Evolutionary conservation across 352 stramenopile genomes (phyloP).

Genomic region (Globisporangium barbulae): DNA sequence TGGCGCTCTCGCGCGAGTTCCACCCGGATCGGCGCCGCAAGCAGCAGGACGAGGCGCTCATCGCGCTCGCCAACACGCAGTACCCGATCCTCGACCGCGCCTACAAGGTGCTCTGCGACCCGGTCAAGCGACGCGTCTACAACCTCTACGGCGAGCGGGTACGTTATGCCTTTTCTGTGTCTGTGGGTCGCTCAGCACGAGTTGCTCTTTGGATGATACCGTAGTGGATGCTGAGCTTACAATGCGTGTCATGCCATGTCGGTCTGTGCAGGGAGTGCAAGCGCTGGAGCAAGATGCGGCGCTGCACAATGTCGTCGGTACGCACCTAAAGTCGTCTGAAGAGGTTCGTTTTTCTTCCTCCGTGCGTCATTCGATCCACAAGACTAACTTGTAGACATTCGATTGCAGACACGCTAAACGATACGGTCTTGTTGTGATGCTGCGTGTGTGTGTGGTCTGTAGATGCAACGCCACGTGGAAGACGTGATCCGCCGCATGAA

Average conservation of each 20-base stretch:
- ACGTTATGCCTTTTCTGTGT: neutral
- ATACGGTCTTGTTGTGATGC: neutral
- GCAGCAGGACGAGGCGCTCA: slow-evolving; percentile 40
- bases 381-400: neutral
- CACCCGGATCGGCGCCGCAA: slow-evolving; percentile 73
- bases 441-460: neutral
- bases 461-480: slow-evolving; percentile 55
- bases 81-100: slow-evolving; percentile 77
- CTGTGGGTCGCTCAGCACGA: slow-evolving; percentile 1
- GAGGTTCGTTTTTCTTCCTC: slow-evolving; percentile 18
- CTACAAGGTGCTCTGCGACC: slow-evolving; percentile 80
- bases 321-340: slow-evolving; percentile 44
- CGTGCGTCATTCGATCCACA: neutral
- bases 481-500: slow-evolving; percentile 58
- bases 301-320: slow-evolving; percentile 31
- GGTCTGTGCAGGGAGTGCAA: slow-evolving; percentile 33
- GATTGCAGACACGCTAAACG: neutral
- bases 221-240: neutral
- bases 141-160: slow-evolving; percentile 75
- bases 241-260: neutral
- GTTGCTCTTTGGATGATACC: neutral
- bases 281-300: slow-evolving; percentile 60
- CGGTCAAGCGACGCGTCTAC: slow-evolving; percentile 63
- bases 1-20: slow-evolving; percentile 76
- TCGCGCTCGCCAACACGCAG: slow-evolving; percentile 67